Evolutionary conservation across 2,329 filamentous ascomycete species (phyloP), one percentile per base, ranked within the genome.

Genomic region (Fusarium sp.): DNA sequence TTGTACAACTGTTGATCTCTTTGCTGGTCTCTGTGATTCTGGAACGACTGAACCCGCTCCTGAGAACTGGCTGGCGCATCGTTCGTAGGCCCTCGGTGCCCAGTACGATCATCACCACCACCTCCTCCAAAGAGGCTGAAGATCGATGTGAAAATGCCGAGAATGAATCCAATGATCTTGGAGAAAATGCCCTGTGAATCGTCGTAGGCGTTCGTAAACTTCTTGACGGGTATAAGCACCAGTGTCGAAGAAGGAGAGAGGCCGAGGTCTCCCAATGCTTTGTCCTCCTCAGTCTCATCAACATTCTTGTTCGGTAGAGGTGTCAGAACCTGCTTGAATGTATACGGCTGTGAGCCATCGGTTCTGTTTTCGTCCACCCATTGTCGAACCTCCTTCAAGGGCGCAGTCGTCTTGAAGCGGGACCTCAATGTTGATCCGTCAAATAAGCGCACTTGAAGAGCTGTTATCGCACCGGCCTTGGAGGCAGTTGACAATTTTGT

Each of bases 281-380:
- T 84, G 38, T 85, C 86, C 80, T 98, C 95, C 69, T 98, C 94
- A 0, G 88, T 86, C 7, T 91, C 88, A 37, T 92, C 91, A 63
- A 98, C 90, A 13, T 87, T 89, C 69, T 89, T 89, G 78, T 91
- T 96, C 3, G 94, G 93, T 23, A 90, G 83, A 1, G 95, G 95
- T 0, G 92, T 91, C 5, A 97, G 85, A 38, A 98, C 90, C 50
- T 97, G 89, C 77, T 94, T 94, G 82, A 98, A 95, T 15, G 87
- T 92, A 80, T 94, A 98, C 0, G 94, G 93, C 15, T 85, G 79
- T 33, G 86, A 83, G 23, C 86, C 87, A 45, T 88, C 87, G 14
- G 80, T 83, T 68, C 89, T 85, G 38, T 88, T 84, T 61, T 86
- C 83, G 59, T 95, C 92, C 11, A 98, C 87, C 93, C 94, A 98